Evolutionary conservation across 306 rosid species (phyloP).

Genomic region (Rubus parviflorus): DNA sequence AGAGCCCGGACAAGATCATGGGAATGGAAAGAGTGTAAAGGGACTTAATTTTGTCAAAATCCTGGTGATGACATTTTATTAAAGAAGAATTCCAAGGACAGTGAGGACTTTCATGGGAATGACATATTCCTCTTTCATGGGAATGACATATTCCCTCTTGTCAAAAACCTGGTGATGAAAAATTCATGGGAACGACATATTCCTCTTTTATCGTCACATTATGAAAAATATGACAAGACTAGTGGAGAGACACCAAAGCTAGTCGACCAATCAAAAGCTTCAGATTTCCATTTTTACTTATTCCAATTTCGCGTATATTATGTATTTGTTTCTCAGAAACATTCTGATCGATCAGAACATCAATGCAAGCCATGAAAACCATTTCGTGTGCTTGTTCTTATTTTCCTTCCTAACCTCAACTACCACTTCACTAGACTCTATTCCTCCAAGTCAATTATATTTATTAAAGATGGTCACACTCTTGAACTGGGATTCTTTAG

Average conservation of each 20-base stretch:
- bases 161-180: no score
- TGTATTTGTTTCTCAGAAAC: not conserved
- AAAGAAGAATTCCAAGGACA: no score
- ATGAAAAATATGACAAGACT: no score
- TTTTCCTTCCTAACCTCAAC: slow-evolving; percentile 1
- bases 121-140: no score
- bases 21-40: slow-evolving; percentile 35
- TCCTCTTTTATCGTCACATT: not conserved
- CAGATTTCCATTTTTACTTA: not conserved
- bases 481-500: slow-evolving; percentile 27
- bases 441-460: not conserved
- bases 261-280: not conserved
- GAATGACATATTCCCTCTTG: not conserved
- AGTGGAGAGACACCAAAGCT: not conserved
- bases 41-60: slow-evolving; percentile 29
- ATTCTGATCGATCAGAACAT: not conserved
- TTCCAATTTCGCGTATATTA: not conserved
- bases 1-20: slow-evolving; percentile 34
- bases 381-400: not conserved
- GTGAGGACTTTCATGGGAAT: no score
- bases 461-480: not conserved
- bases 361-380: not conserved
- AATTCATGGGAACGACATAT: not conserved
- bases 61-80: not conserved
- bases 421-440: not conserved